Evolutionary conservation across 2,329 filamentous ascomycete genomes (phyloP).

Genomic region (Fusarium anthophilum): DNA sequence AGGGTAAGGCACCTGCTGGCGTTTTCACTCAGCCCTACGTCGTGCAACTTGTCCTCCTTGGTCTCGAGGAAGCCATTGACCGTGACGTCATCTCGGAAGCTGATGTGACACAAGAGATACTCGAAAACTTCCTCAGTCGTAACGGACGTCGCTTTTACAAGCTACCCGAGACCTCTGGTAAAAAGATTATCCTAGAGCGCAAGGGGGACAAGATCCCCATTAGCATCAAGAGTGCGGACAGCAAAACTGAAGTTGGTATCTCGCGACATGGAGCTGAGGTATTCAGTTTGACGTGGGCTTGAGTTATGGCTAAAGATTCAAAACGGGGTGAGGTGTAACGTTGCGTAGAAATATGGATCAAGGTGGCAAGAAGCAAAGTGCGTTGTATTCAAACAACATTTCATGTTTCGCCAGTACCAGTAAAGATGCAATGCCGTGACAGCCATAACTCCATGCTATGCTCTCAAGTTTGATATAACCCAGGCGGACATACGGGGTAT

Average conservation of each 20-base stretch:
- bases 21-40: slow-evolving; percentile 83
- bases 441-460: slow-evolving; percentile 45
- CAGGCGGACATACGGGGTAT: slow-evolving; percentile 28
- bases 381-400: background rate
- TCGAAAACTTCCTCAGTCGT: slow-evolving; percentile 64
- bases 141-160: slow-evolving; percentile 66
- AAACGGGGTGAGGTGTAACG: background rate
- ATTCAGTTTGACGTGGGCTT: slow-evolving; percentile 53
- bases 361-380: background rate
- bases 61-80: slow-evolving; percentile 68
- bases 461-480: slow-evolving; percentile 9
- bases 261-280: slow-evolving; percentile 54
- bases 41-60: slow-evolving; percentile 69
- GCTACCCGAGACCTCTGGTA: slow-evolving; percentile 42
- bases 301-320: background rate
- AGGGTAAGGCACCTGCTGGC: slow-evolving; percentile 71
- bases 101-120: slow-evolving; percentile 63
- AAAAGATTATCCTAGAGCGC: slow-evolving; percentile 52
- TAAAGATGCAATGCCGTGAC: background rate
- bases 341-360: background rate
- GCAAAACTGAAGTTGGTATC: slow-evolving; percentile 54
- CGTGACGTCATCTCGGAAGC: slow-evolving; percentile 60
- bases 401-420: background rate
- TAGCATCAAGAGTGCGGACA: slow-evolving; percentile 52
- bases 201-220: slow-evolving; percentile 52